phyloP scores from a whole-genome alignment of 208 protist genomes.

The Leishmania tarentolae region DNA sequence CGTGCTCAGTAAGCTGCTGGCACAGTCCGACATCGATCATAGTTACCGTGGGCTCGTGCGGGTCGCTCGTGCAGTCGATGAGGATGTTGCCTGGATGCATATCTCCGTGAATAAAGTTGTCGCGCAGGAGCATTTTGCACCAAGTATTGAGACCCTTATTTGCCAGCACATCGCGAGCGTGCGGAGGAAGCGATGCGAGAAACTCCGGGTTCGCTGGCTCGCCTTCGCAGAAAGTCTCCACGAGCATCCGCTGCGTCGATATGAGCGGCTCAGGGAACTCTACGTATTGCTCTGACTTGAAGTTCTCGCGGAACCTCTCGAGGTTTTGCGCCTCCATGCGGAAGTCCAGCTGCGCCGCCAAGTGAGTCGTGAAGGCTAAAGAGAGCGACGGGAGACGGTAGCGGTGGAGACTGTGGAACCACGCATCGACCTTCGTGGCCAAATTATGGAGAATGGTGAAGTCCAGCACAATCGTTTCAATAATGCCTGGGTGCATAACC shows the following conservation, averaged over 20 bases:
- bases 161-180: slow-evolving; percentile 82
- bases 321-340: slow-evolving; percentile 89
- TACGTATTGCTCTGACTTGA: slow-evolving; percentile 71
- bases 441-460: slow-evolving; percentile 75
- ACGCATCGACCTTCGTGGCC: slow-evolving; percentile 32
- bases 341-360: slow-evolving; percentile 91
- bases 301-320: slow-evolving; percentile 84
- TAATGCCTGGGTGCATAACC: slow-evolving; percentile 89
- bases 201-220: slow-evolving; percentile 82
- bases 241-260: slow-evolving; percentile 82
- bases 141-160: slow-evolving; percentile 91
- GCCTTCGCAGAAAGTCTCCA: slow-evolving; percentile 89
- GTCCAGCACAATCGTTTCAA: slow-evolving; percentile 86
- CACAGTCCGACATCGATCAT: slow-evolving; percentile 91
- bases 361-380: slow-evolving; percentile 74
- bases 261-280: slow-evolving; percentile 84
- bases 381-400: slow-evolving; percentile 73
- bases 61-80: slow-evolving; percentile 73
- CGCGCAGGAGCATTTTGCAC: slow-evolving; percentile 91
- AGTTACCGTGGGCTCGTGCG: slow-evolving; percentile 74
- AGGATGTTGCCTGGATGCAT: slow-evolving; percentile 94
- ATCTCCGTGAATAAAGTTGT: slow-evolving; percentile 93
- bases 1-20: slow-evolving; percentile 76
- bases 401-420: slow-evolving; percentile 33
- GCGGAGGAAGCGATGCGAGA: slow-evolving; percentile 65